phyloP scores from a whole-genome alignment of 805 yeast genomes.

The Jamesozyma piceae region DNA sequence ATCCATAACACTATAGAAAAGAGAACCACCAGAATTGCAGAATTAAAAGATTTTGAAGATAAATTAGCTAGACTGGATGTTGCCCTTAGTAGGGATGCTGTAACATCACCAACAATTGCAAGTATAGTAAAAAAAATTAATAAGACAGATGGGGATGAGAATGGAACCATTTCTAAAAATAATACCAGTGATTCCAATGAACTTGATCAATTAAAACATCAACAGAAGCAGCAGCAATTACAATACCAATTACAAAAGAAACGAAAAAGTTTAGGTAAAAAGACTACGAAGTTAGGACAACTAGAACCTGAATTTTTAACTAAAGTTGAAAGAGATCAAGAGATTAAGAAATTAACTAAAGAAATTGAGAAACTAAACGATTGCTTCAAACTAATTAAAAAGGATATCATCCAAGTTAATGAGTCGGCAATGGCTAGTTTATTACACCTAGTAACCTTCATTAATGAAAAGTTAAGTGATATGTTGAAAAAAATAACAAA shows the following conservation, averaged over 20 bases:
- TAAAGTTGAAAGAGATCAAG: slow-evolving; percentile 32
- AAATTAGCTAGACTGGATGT: slow-evolving; percentile 24
- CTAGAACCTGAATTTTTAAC: slow-evolving; percentile 27
- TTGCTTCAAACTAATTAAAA: slow-evolving; percentile 30
- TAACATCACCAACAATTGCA: slow-evolving; percentile 28
- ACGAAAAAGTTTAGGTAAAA: slow-evolving; percentile 4
- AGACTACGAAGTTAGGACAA: slow-evolving; percentile 11
- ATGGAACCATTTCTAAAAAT: background rate
- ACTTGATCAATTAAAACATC: background rate
- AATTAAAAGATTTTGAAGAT: slow-evolving; percentile 29
- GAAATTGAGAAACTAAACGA: slow-evolving; percentile 34
- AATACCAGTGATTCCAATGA: background rate
- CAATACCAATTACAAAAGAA: slow-evolving; percentile 12
- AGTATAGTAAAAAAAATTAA: slow-evolving; percentile 7
- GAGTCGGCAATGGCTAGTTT: slow-evolving; percentile 27
- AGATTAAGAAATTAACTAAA: slow-evolving; percentile 28
- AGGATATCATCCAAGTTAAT: slow-evolving; percentile 33
- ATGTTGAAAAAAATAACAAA: slow-evolving; percentile 28
- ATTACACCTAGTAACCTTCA: slow-evolving; percentile 18
- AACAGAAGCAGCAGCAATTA: slow-evolving; percentile 3
- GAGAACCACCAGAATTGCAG: slow-evolving; percentile 26
- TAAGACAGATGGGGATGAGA: slow-evolving; percentile 2
- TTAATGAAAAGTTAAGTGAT: slow-evolving; percentile 24
- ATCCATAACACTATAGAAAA: slow-evolving; percentile 34
- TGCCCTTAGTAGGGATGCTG: slow-evolving; percentile 30